phyloP scores from a whole-genome alignment of 257 asterid genomes.

The Salvia splendens region DNA sequence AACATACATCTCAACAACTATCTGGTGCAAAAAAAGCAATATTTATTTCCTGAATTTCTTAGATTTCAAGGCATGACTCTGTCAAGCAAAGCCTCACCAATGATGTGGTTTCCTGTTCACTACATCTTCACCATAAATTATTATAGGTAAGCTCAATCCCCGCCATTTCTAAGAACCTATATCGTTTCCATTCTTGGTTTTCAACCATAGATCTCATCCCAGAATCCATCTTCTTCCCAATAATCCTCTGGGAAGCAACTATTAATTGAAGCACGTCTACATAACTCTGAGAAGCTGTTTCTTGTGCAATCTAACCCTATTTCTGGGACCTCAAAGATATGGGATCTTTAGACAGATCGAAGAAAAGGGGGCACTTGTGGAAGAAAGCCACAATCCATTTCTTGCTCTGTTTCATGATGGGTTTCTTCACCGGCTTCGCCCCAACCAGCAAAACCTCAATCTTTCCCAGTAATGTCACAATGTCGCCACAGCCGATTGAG shows the following conservation, averaged over 20 bases:
- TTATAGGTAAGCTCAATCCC: slow-evolving; percentile 37
- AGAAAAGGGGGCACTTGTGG: slow-evolving; percentile 71
- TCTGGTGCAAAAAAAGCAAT: slow-evolving; percentile 58
- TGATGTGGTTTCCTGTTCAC: slow-evolving; percentile 37
- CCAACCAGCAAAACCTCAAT: slow-evolving; percentile 59
- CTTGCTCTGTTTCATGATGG: slow-evolving; percentile 74
- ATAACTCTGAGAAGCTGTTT: background rate
- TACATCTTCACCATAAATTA: slow-evolving; percentile 19
- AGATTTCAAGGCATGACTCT: slow-evolving; percentile 58
- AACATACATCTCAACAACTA: slow-evolving; percentile 71
- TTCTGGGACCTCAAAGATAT: slow-evolving; percentile 18
- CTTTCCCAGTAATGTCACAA: slow-evolving; percentile 28
- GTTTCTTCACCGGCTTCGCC: slow-evolving; percentile 90
- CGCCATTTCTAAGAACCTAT: slow-evolving; percentile 30
- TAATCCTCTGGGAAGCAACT: background rate
- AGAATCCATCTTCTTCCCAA: background rate
- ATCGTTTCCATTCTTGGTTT: slow-evolving; percentile 8
- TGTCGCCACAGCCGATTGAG: slow-evolving; percentile 49
- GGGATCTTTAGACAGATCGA: slow-evolving; percentile 80
- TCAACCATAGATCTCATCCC: background rate
- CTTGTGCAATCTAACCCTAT: background rate
- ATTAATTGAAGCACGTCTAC: background rate
- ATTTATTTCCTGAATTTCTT: slow-evolving; percentile 43
- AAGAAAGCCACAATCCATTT: slow-evolving; percentile 78
- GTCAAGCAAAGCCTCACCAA: slow-evolving; percentile 43